These are phyloP conservation scores for Aspergillus diversus DNA, from an alignment of 495 filamentous ascomycete genomes.

Conservation along the genomic window DNA sequence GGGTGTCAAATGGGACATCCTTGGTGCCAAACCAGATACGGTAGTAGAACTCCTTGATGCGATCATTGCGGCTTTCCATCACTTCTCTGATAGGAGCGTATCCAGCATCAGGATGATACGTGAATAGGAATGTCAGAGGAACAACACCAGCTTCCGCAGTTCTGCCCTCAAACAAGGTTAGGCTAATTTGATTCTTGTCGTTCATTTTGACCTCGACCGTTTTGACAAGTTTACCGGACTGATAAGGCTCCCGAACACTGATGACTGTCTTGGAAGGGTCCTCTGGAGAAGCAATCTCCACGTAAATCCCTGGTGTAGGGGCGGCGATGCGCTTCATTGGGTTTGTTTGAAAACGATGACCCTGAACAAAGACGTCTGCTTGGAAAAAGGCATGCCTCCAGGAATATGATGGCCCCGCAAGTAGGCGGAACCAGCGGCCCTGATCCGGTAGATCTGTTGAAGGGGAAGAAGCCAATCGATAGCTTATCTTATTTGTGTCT, in stretches of 20 bases:
- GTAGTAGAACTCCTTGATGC: conserved; percentile 99
- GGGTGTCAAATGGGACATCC: conserved; percentile 76
- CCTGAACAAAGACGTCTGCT: conserved; percentile 93
- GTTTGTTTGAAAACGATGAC: conserved; percentile 94
- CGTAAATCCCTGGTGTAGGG: conserved; percentile 80
- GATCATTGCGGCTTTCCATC: conserved; percentile 91
- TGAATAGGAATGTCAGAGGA: conserved; percentile 81
- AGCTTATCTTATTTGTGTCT: conserved; percentile 74
- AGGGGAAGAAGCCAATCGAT: conserved; percentile 75
- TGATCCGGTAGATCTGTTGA: conserved; percentile 71
- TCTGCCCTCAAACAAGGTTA: conserved; percentile 87
- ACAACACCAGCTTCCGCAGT: conserved; percentile 79
- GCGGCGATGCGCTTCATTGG: conserved; percentile 89
- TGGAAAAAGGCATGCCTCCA: conserved; percentile 98
- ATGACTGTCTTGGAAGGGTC: conserved; percentile 80
- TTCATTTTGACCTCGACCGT: conserved; percentile 82
- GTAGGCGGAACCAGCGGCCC: conserved; percentile 81
- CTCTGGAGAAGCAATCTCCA: conserved; percentile 81
- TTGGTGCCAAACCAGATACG: conserved; percentile 91
- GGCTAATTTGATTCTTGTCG: conserved; percentile 74
- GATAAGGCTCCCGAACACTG: conserved; percentile 69
- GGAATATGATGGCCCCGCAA: conserved; percentile 82
- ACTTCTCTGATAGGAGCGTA: conserved; percentile 95
- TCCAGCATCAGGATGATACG: conserved; percentile 89
- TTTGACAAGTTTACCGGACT: conserved; percentile 70